Percentiles rank a stretch among this genome's conserved stretches.
Evolutionary conservation across 805 yeast species (phyloP).

Genomic region (Wickerhamiella hasegawae): DNA sequence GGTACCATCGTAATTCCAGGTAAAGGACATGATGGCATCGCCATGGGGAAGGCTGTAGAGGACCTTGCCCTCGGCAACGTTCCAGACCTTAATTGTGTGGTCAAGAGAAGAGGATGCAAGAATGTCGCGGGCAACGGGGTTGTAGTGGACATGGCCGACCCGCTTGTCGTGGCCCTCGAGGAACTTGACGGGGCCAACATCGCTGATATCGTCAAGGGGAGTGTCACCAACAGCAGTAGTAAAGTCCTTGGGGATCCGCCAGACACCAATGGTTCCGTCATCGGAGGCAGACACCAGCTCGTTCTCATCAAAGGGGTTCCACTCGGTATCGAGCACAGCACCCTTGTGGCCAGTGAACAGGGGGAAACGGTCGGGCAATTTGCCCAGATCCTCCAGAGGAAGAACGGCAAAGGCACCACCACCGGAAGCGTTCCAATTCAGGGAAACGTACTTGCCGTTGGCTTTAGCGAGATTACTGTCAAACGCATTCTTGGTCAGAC

Average conservation of each 20-base stretch:
- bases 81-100: constrained; percentile 84
- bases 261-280: constrained; percentile 66
- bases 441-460: constrained; percentile 72
- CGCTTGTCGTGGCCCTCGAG: constrained; percentile 81
- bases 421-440: constrained; percentile 89
- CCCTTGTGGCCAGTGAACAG: constrained; percentile 93
- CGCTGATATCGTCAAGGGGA: constrained; percentile 41
- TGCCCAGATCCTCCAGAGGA: constrained; percentile 75
- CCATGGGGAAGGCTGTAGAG: constrained; percentile 65
- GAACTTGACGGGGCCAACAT: constrained; percentile 52
- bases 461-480: constrained; percentile 80
- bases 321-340: constrained; percentile 86
- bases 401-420: constrained; percentile 96
- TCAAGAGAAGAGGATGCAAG: constrained; percentile 85
- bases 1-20: constrained; percentile 82
- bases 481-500: constrained; percentile 67
- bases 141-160: constrained; percentile 82
- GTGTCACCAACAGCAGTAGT: constrained; percentile 36
- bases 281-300: constrained; percentile 68
- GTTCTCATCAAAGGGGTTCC: constrained; percentile 75
- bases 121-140: constrained; percentile 75
- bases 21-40: constrained; percentile 83
- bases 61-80: constrained; percentile 57
- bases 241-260: constrained; percentile 77
- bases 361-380: constrained; percentile 85